These are phyloP conservation scores for Brassica balearica DNA, from an alignment of 441 rosid species.

Conservation along the genomic window DNA sequence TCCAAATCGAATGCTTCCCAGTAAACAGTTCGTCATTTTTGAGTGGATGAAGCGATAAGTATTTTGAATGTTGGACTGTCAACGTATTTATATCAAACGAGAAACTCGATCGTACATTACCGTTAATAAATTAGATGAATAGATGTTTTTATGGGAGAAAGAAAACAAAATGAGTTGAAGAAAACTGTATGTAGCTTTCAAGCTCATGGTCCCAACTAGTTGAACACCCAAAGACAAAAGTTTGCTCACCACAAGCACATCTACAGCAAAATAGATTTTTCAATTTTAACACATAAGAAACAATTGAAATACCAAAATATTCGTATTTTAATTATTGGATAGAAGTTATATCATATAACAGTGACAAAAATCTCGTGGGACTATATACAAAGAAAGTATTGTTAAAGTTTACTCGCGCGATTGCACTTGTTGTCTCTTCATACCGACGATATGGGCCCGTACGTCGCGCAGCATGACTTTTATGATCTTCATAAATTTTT, in stretches of 20 bases:
- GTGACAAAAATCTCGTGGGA: slow-evolving; percentile 5
- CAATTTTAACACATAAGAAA: not conserved
- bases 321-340: slow-evolving; percentile 5
- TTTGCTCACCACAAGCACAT: slow-evolving; percentile 31
- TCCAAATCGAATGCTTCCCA: not conserved
- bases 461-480: not conserved
- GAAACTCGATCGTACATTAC: slow-evolving; percentile 9
- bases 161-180: not conserved
- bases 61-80: slow-evolving; percentile 2
- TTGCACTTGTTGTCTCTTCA: slow-evolving; percentile 32
- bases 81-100: not conserved
- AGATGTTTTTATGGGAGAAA: slow-evolving; percentile 3
- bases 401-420: slow-evolving; percentile 28
- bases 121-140: slow-evolving; percentile 9
- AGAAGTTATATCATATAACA: not conserved
- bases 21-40: not conserved
- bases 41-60: not conserved
- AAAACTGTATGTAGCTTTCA: slow-evolving; percentile 30
- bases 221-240: slow-evolving; percentile 36
- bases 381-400: slow-evolving; percentile 18
- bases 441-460: not conserved
- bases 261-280: slow-evolving; percentile 26
- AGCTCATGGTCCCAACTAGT: slow-evolving; percentile 38
- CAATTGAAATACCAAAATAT: not conserved
- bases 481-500: not conserved